Conservation (phyloP, 306 rosid species). For the Malus fusca region DNA sequence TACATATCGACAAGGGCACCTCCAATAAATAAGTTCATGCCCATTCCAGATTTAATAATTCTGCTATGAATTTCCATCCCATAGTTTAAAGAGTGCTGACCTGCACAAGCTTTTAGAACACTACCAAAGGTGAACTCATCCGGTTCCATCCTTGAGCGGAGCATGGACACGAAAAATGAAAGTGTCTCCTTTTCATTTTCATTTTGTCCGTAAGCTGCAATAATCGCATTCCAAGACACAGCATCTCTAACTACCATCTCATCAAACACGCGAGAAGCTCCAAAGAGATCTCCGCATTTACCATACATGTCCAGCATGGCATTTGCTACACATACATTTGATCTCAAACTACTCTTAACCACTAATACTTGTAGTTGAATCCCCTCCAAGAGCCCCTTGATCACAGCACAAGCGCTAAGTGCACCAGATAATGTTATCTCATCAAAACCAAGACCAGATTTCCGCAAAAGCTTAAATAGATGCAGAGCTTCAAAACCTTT, state of each 20-base stretch:
- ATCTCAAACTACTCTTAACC: constrained; percentile 3
- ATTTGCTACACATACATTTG: constrained; percentile 66
- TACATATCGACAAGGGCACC: background rate
- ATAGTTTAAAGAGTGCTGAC: background rate
- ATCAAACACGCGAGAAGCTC: background rate
- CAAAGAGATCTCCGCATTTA: constrained; percentile 46
- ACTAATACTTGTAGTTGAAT: background rate
- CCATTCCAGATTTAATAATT: background rate
- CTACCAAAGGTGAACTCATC: background rate
- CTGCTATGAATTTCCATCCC: background rate
- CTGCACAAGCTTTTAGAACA: background rate
- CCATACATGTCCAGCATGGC: constrained; percentile 78
- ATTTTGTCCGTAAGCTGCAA: constrained; percentile 68
- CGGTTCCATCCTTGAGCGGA: background rate
- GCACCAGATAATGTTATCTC: background rate
- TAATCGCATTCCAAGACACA: constrained; percentile 78
- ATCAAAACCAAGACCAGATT: constrained; percentile 45
- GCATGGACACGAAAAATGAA: constrained; percentile 56
- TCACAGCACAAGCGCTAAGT: background rate
- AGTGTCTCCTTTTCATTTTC: constrained; percentile 43
- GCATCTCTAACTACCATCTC: background rate
- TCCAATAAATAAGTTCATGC: background rate
- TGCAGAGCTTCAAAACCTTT: constrained; percentile 52
- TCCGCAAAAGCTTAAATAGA: constrained; percentile 43
- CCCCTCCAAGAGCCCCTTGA: background rate